These are phyloP conservation scores for Talaromyces sp. DNA, from an alignment of 2,329 filamentous ascomycete species.

Conservation along the genomic window DNA sequence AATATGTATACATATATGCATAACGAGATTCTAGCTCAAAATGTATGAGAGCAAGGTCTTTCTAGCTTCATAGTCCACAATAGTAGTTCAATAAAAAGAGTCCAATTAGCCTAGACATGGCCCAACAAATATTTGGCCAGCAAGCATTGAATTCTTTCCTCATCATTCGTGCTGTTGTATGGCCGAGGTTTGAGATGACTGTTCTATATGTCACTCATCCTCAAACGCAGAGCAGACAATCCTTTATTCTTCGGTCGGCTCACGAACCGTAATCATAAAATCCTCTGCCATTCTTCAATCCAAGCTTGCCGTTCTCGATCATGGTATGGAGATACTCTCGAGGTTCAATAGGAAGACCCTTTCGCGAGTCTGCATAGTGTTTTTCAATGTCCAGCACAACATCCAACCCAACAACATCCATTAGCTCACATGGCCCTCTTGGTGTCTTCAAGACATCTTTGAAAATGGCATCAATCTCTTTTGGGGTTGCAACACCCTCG, in stretches of 20 bases:
- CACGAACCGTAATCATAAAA: conserved; percentile 31
- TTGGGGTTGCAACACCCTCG: conserved; percentile 35
- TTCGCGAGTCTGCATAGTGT: conserved; percentile 36
- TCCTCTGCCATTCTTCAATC: conserved; percentile 32
- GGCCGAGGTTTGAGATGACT: background rate
- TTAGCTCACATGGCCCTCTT: conserved; percentile 39
- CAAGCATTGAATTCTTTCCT: background rate
- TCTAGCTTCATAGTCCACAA: background rate
- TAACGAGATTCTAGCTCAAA: background rate
- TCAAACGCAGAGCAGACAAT: background rate
- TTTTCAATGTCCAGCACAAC: conserved; percentile 41
- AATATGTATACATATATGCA: background rate
- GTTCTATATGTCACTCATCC: background rate
- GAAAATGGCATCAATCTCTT: conserved; percentile 39
- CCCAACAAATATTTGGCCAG: background rate
- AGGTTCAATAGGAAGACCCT: conserved; percentile 30
- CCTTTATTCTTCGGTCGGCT: background rate
- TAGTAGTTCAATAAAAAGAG: background rate
- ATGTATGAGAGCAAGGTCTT: background rate
- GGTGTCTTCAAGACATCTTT: conserved; percentile 35
- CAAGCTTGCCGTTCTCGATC: conserved; percentile 31
- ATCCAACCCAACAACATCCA: conserved; percentile 43
- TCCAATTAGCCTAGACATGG: background rate
- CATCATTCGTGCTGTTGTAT: background rate
- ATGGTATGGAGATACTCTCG: conserved; percentile 32